Conservation (phyloP, 305 asterid genomes). For the Fraxinus paxiana region DNA sequence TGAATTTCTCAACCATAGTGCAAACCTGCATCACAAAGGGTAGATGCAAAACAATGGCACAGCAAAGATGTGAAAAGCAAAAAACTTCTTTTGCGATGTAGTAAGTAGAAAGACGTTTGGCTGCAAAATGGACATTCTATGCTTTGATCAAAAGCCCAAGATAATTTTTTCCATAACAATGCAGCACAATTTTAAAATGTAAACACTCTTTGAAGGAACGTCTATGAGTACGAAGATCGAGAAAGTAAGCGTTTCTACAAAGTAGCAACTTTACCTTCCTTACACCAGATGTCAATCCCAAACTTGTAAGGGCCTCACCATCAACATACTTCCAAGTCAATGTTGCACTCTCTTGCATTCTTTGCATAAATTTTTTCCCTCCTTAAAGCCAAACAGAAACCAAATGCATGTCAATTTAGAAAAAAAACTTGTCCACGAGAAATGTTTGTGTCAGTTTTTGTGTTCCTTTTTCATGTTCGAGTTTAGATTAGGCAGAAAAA, state of each 20-base stretch:
- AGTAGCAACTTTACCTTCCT: slow-evolving; percentile 61
- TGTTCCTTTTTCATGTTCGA: not conserved
- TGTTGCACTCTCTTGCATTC: slow-evolving; percentile 32
- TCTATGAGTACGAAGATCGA: not conserved
- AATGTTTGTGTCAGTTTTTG: not conserved
- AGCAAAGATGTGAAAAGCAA: slow-evolving; percentile 8
- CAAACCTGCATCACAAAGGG: slow-evolving; percentile 55
- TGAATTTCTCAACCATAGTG: slow-evolving; percentile 71
- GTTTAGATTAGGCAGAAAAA: not conserved
- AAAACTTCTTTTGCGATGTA: not conserved
- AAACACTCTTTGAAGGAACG: slow-evolving; percentile 9
- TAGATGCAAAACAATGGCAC: slow-evolving; percentile 1
- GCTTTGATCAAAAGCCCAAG: not conserved
- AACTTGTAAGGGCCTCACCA: slow-evolving; percentile 49
- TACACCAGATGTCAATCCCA: slow-evolving; percentile 93
- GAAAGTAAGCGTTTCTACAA: not conserved
- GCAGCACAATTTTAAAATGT: slow-evolving; percentile 9
- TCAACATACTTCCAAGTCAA: slow-evolving; percentile 70
- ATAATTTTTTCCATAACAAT: slow-evolving; percentile 1
- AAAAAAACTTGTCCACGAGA: slow-evolving; percentile 9
- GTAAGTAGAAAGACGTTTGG: not conserved
- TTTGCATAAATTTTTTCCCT: slow-evolving; percentile 29
- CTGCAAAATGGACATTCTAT: not conserved
- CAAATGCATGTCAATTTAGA: slow-evolving; percentile 22
- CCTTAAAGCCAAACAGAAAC: slow-evolving; percentile 43